Conservation (phyloP, 768 basidiomycete species). For the Tulasnella sp. region DNA sequence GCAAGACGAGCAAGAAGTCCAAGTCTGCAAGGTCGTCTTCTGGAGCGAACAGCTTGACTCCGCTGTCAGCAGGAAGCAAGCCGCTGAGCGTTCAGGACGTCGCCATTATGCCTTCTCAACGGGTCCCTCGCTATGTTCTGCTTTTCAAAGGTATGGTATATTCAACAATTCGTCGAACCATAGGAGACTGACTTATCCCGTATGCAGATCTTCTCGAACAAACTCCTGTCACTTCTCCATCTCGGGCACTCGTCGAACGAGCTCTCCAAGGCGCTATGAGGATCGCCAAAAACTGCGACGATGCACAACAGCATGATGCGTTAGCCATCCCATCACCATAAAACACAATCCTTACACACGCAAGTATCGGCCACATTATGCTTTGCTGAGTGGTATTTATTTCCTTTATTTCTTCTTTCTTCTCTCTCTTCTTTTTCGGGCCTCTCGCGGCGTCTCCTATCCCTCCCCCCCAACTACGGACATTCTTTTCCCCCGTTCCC, state of each 20-base stretch:
- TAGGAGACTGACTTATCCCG: conserved; percentile 24
- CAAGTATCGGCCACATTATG: neutral
- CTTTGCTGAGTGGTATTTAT: neutral
- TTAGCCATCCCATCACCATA: neutral
- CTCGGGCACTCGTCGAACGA: conserved; percentile 58
- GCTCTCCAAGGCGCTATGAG: conserved; percentile 60
- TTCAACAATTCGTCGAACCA: neutral
- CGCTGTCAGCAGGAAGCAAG: conserved; percentile 34
- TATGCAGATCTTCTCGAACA: conserved; percentile 55
- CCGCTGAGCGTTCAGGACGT: conserved; percentile 55
- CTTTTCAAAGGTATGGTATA: conserved; percentile 58
- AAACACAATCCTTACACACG: neutral
- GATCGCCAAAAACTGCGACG: conserved; percentile 65
- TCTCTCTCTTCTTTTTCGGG: neutral
- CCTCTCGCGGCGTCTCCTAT: neutral
- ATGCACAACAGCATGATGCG: conserved; percentile 49
- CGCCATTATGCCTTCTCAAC: conserved; percentile 56
- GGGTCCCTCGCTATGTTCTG: conserved; percentile 62
- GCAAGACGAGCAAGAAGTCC: neutral
- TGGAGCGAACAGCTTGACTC: neutral
- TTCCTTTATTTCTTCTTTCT: neutral
- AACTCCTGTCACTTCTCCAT: conserved; percentile 55
- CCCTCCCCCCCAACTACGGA: conserved; percentile 6
- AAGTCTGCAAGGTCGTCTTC: neutral
- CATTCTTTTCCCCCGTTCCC: neutral